phyloP scores from a whole-genome alignment of 1,139 yeast species.

The Diutina siamensis region DNA sequence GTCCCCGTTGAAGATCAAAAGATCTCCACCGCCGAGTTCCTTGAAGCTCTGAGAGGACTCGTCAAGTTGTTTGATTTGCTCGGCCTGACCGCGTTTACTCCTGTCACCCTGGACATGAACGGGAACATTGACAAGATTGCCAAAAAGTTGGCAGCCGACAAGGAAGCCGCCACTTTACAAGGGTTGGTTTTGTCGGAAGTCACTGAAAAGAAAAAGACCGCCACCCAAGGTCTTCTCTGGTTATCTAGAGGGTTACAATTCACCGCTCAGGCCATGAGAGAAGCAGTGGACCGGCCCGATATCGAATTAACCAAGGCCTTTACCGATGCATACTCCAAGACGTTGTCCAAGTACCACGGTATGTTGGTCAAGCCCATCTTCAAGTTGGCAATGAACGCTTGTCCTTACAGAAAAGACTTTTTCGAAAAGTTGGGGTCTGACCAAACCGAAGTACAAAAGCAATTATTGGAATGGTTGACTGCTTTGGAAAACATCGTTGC shows the following conservation, averaged over 20 bases:
- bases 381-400: constrained; percentile 83
- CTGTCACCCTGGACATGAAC: constrained; percentile 80
- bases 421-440: constrained; percentile 70
- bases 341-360: constrained; percentile 57
- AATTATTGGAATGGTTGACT: constrained; percentile 60
- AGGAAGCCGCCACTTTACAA: constrained; percentile 61
- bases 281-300: constrained; percentile 51
- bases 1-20: constrained; percentile 56
- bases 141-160: constrained; percentile 52
- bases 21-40: constrained; percentile 61
- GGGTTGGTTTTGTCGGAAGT: constrained; percentile 64
- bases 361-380: constrained; percentile 31
- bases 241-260: constrained; percentile 75
- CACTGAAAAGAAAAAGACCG: constrained; percentile 56
- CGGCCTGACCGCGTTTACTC: constrained; percentile 76
- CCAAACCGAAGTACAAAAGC: constrained; percentile 51
- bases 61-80: constrained; percentile 74
- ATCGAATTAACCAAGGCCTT: constrained; percentile 65
- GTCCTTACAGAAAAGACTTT: constrained; percentile 85
- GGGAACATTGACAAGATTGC: constrained; percentile 77
- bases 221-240: constrained; percentile 91
- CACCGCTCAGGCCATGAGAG: constrained; percentile 81
- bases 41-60: constrained; percentile 76
- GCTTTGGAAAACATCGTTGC: constrained; percentile 69
- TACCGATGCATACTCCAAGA: constrained; percentile 71